Evolutionary conservation across 2,329 filamentous ascomycete species (phyloP).

Genomic region (Neofusicoccum sp.): DNA sequence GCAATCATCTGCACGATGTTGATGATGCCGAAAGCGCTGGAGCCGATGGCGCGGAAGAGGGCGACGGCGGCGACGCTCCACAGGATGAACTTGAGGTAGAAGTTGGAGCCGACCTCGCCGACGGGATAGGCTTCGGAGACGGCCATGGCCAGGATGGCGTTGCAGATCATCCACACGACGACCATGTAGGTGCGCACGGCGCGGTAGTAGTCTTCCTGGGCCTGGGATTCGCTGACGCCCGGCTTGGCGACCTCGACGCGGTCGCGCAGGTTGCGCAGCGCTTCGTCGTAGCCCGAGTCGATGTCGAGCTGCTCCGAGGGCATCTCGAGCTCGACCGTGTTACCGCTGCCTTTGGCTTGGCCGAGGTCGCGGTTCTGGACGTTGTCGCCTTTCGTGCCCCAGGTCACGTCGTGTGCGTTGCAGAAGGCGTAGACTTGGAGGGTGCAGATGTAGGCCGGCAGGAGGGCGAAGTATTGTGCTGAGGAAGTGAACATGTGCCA

Average conservation of each 20-base stretch:
- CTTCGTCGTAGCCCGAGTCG: conserved; percentile 95
- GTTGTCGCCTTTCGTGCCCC: conserved; percentile 99
- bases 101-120: conserved; percentile 72
- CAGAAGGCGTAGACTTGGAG: conserved; percentile 98
- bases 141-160: conserved; percentile 90
- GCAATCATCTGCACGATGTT: conserved; percentile 81
- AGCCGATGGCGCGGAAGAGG: conserved; percentile 82
- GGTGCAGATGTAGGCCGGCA: conserved; percentile 94
- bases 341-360: conserved; percentile 69
- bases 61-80: conserved; percentile 88
- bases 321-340: conserved; percentile 94
- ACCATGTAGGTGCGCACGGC: conserved; percentile 98
- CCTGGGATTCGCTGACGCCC: conserved; percentile 67
- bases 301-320: conserved; percentile 97
- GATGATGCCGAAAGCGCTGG: conserved; percentile 76
- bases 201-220: conserved; percentile 98
- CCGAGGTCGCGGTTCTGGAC: conserved; percentile 90
- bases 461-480: conserved; percentile 85
- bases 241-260: conserved; percentile 74
- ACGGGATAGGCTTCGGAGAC: conserved; percentile 81
- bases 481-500: conserved; percentile 99
- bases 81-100: conserved; percentile 88
- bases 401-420: conserved; percentile 98
- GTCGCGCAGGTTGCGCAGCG: conserved; percentile 91
- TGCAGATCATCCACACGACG: conserved; percentile 87